These are phyloP conservation scores for Wakefieldia striispora DNA, from an alignment of 768 basidiomycete species.

Conservation along the genomic window DNA sequence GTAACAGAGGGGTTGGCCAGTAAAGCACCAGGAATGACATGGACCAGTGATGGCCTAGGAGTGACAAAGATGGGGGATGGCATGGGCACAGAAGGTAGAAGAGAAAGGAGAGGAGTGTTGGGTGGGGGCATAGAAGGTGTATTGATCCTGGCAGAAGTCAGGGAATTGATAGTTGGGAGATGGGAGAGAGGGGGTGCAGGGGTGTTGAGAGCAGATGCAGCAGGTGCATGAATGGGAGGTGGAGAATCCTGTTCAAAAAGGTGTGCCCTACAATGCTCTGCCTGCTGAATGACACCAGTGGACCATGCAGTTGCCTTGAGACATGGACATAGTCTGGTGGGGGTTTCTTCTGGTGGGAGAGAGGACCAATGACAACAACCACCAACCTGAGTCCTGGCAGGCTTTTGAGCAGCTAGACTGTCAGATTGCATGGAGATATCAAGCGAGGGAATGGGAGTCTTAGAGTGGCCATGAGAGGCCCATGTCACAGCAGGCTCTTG, in stretches of 20 bases:
- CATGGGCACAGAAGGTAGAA: too few relatives aligned
- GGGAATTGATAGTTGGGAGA: neutral
- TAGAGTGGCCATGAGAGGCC: neutral
- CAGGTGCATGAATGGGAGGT: neutral
- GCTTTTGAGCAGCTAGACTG: neutral
- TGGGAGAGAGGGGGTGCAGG: neutral
- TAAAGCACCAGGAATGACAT: too few relatives aligned
- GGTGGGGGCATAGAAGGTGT: too few relatives aligned
- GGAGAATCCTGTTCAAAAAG: neutral
- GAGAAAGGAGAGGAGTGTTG: too few relatives aligned
- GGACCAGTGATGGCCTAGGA: too few relatives aligned
- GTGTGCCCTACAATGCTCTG: neutral
- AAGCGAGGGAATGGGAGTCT: neutral
- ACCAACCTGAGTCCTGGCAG: neutral
- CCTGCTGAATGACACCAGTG: neutral
- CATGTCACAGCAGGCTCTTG: too few relatives aligned
- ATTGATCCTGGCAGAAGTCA: too few relatives aligned
- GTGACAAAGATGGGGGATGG: too few relatives aligned
- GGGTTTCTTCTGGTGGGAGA: neutral
- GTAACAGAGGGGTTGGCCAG: too few relatives aligned
- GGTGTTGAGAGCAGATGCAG: too few relatives aligned
- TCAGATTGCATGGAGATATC: neutral
- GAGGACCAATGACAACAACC: neutral
- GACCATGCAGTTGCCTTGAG: neutral
- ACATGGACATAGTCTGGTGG: neutral